Evolutionary conservation across 225 moss, liverwort and hornwort species (phyloP).

Genomic region (Thuidium tamariscinum): DNA sequence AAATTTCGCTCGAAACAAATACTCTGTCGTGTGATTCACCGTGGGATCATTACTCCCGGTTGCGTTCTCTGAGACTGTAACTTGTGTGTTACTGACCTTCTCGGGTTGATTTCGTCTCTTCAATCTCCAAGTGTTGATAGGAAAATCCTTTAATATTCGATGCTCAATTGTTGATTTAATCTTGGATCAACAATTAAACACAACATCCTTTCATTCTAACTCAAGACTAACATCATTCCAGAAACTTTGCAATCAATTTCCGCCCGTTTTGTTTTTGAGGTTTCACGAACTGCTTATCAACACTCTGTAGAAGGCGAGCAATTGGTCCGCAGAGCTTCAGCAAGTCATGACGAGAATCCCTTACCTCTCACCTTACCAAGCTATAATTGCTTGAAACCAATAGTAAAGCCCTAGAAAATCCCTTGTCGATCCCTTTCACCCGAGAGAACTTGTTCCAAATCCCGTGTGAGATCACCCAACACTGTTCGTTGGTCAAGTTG

Average conservation of each 20-base stretch:
- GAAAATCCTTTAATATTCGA: background rate
- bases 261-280: background rate
- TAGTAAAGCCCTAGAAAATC: background rate
- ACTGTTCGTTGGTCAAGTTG: background rate
- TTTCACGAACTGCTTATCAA: background rate
- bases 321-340: background rate
- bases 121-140: background rate
- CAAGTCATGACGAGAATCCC: background rate
- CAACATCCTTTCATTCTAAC: background rate
- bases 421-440: background rate
- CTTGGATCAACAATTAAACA: background rate
- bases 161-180: background rate
- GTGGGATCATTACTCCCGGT: background rate
- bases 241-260: background rate
- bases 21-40: background rate
- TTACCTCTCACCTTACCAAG: background rate
- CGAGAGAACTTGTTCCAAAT: background rate
- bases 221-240: background rate
- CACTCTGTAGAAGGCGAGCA: background rate
- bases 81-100: background rate
- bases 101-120: background rate
- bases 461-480: background rate
- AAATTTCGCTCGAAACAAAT: background rate
- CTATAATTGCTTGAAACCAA: background rate
- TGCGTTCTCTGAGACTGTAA: background rate